Percentiles rank a stretch among this genome's conserved stretches.
phyloP scores from a whole-genome alignment of 2,329 filamentous ascomycete species.

The Ascochyta fabae region DNA sequence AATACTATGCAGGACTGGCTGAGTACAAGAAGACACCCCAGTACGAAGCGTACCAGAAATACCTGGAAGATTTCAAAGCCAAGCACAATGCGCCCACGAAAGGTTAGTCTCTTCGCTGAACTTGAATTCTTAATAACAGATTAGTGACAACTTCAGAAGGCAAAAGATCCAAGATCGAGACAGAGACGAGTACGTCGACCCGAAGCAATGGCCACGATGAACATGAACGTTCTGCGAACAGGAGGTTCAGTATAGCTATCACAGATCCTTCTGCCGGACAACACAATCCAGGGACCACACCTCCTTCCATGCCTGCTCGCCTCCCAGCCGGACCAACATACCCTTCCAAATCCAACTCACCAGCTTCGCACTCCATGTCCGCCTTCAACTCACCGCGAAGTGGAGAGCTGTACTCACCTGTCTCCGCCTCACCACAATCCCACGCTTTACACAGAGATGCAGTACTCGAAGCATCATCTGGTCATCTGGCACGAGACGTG shows the following conservation, averaged over 20 bases:
- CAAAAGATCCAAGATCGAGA: slow-evolving; percentile 54
- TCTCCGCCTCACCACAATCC: slow-evolving; percentile 44
- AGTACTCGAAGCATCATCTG: slow-evolving; percentile 30
- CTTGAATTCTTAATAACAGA: slow-evolving; percentile 3
- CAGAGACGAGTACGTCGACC: slow-evolving; percentile 44
- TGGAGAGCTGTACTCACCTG: slow-evolving; percentile 43
- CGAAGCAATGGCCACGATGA: slow-evolving; percentile 42
- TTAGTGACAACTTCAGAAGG: slow-evolving; percentile 44
- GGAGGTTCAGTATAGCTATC: slow-evolving; percentile 39
- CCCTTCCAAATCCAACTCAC: slow-evolving; percentile 44
- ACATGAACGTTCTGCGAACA: slow-evolving; percentile 31
- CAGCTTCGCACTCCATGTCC: slow-evolving; percentile 37
- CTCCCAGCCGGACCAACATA: slow-evolving; percentile 36
- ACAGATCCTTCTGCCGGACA: slow-evolving; percentile 27
- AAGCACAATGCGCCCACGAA: slow-evolving; percentile 61
- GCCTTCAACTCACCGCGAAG: slow-evolving; percentile 44
- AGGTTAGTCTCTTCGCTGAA: slow-evolving; percentile 32
- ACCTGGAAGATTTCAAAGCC: slow-evolving; percentile 78
- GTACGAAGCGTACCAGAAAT: slow-evolving; percentile 72
- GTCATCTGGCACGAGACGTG: slow-evolving; percentile 28
- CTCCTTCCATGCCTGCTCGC: slow-evolving; percentile 33
- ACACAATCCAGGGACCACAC: slow-evolving; percentile 36
- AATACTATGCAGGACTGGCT: slow-evolving; percentile 73
- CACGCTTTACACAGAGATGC: slow-evolving; percentile 35
- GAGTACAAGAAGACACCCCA: slow-evolving; percentile 79